A percentile compares a stretch with the other conserved stretches of the same genome.
These are phyloP conservation scores for Craterostigma plantagineum DNA, from an alignment of 257 asterid genomes.

Conservation along the genomic window DNA sequence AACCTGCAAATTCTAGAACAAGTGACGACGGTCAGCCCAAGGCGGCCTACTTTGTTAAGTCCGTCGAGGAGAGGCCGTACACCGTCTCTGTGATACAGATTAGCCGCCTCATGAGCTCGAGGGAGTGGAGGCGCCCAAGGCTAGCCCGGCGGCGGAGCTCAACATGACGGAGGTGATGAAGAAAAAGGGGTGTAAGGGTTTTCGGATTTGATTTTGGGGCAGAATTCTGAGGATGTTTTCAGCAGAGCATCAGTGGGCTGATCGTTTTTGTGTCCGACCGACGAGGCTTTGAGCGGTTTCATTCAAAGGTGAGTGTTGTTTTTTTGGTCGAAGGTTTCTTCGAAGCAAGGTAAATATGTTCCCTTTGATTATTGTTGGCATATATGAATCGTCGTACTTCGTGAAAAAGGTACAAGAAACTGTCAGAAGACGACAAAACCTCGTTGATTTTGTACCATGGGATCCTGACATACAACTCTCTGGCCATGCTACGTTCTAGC, in stretches of 20 bases:
- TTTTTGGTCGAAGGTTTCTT: too few relatives aligned
- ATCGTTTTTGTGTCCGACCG: conserved; percentile 80
- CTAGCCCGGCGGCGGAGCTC: too few relatives aligned
- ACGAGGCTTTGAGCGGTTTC: conserved; percentile 34
- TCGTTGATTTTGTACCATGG: conserved; percentile 58
- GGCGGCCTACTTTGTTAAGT: too few relatives aligned
- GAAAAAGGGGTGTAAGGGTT: conserved; percentile 60
- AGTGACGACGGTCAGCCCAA: too few relatives aligned
- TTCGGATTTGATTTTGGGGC: conserved; percentile 38
- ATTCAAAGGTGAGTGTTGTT: conserved; percentile 17
- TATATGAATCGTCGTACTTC: too few relatives aligned
- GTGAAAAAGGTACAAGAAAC: conserved; percentile 29
- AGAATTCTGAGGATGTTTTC: conserved; percentile 28
- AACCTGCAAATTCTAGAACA: too few relatives aligned
- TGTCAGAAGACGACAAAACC: conserved; percentile 30
- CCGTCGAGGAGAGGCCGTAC: too few relatives aligned
- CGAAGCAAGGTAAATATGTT: too few relatives aligned
- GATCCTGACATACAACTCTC: conserved; percentile 42
- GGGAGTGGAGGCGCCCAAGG: too few relatives aligned
- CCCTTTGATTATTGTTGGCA: too few relatives aligned
- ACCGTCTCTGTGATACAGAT: too few relatives aligned
- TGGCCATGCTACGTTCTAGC: conserved; percentile 58
- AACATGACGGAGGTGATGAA: conserved; percentile 49
- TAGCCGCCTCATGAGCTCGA: too few relatives aligned
- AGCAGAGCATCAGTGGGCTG: conserved; percentile 20